Evolutionary conservation across 495 filamentous ascomycete species (phyloP).

Genomic region (Sporormia fimetaria): DNA sequence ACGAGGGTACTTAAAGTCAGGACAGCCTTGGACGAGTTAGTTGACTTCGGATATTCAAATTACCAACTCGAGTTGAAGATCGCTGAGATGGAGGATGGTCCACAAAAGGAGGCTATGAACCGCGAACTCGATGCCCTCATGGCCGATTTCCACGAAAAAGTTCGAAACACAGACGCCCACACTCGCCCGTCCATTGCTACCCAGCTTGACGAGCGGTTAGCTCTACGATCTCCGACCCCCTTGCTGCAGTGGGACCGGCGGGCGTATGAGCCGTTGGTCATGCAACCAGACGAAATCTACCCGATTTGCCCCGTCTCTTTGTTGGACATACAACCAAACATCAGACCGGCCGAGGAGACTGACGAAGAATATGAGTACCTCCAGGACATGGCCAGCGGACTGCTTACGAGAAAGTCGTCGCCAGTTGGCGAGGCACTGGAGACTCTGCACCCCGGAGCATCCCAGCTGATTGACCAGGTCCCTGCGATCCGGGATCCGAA

Average conservation of each 20-base stretch:
- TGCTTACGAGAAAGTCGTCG: constrained; percentile 10
- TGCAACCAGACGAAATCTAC: constrained; percentile 45
- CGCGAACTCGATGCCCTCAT: constrained; percentile 16
- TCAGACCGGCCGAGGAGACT: constrained; percentile 4
- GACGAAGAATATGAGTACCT: constrained; percentile 12
- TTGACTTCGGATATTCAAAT: constrained; percentile 15
- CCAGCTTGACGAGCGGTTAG: constrained; percentile 38
- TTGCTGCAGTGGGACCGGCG: constrained; percentile 54
- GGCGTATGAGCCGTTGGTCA: constrained; percentile 43
- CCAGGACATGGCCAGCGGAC: constrained; percentile 5
- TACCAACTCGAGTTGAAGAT: constrained; percentile 17
- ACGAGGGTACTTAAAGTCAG: neutral
- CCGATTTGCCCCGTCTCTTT: constrained; percentile 36
- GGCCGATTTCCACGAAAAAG: neutral
- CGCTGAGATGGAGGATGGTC: constrained; percentile 2
- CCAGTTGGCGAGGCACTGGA: constrained; percentile 32
- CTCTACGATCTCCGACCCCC: constrained; percentile 36
- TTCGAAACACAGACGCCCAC: neutral
- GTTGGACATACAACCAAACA: constrained; percentile 26
- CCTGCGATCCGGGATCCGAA: constrained; percentile 33
- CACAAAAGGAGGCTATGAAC: constrained; percentile 16
- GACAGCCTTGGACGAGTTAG: neutral
- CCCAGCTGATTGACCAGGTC: constrained; percentile 27
- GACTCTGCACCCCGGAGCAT: constrained; percentile 32
- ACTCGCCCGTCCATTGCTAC: constrained; percentile 14